These are phyloP conservation scores for Ceratocystis huliohia DNA, from an alignment of 2,329 filamentous ascomycete genomes.

Conservation along the genomic window DNA sequence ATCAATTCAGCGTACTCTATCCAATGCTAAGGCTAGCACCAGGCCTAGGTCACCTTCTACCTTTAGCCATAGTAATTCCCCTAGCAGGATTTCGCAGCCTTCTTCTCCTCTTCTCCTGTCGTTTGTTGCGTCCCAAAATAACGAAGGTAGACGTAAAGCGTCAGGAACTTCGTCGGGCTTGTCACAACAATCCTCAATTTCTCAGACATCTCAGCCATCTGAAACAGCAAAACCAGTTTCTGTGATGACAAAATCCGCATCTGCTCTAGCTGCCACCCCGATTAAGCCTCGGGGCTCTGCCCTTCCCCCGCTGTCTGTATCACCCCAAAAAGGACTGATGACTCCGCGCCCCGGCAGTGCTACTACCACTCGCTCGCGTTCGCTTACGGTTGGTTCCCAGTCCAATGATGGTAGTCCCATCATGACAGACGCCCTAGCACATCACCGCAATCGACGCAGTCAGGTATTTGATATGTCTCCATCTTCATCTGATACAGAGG, in stretches of 20 bases:
- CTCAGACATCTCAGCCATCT: constrained; percentile 8
- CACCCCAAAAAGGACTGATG: constrained; percentile 50
- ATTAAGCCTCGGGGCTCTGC: constrained; percentile 43
- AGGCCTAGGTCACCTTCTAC: constrained; percentile 79
- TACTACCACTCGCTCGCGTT: constrained; percentile 57
- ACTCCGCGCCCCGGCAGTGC: constrained; percentile 50
- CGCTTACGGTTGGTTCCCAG: constrained; percentile 84
- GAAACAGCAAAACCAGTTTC: constrained; percentile 29
- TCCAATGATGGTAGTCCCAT: constrained; percentile 84
- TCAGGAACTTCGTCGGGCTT: constrained; percentile 78
- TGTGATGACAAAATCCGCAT: constrained; percentile 48
- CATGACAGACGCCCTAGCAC: constrained; percentile 51
- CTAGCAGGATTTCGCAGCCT: constrained; percentile 37
- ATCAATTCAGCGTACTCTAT: constrained; percentile 69
- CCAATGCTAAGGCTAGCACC: constrained; percentile 64
- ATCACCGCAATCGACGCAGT: constrained; percentile 80
- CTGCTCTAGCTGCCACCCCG: constrained; percentile 42
- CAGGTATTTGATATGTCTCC: constrained; percentile 95
- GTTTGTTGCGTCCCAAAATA: constrained; percentile 73
- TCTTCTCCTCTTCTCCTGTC: constrained; percentile 91
- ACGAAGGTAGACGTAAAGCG: constrained; percentile 71
- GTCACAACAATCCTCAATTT: constrained; percentile 55
- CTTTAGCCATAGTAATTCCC: constrained; percentile 61
- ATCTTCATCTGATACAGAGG: constrained; percentile 94
- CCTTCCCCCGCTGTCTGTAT: constrained; percentile 40